These are phyloP conservation scores for Globomyces pollinis-pini DNA, from an alignment of 192 early-diverging fungal genomes.

Conservation along the genomic window DNA sequence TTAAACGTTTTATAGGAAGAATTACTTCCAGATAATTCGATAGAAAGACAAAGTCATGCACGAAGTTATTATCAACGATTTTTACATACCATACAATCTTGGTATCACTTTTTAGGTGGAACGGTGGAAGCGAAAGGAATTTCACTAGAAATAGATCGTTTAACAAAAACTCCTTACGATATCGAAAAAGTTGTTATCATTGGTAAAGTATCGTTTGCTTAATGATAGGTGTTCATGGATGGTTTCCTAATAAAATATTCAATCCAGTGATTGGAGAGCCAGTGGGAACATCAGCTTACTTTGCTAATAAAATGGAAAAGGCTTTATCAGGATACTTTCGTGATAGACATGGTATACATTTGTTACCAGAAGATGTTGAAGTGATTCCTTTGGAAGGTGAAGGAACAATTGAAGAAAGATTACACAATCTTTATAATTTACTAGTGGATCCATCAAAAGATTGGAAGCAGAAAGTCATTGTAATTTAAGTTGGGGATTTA, in stretches of 20 bases:
- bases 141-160: too few relatives aligned
- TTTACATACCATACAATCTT: too few relatives aligned
- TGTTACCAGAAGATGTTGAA: slow-evolving; percentile 43
- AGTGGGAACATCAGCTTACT: slow-evolving; percentile 82
- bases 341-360: slow-evolving; percentile 23
- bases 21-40: too few relatives aligned
- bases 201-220: slow-evolving; percentile 26
- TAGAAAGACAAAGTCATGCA: too few relatives aligned
- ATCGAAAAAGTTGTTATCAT: slow-evolving; percentile 60
- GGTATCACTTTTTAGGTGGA: too few relatives aligned
- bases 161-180: slow-evolving; percentile 30
- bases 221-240: slow-evolving; percentile 66
- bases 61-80: too few relatives aligned
- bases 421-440: slow-evolving; percentile 71
- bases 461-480: slow-evolving; percentile 11
- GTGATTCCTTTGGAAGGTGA: slow-evolving; percentile 84
- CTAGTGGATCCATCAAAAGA: slow-evolving; percentile 38
- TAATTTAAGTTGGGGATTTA: background rate
- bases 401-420: slow-evolving; percentile 83
- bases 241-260: slow-evolving; percentile 69
- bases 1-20: too few relatives aligned
- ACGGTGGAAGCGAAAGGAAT: too few relatives aligned
- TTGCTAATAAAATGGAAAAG: slow-evolving; percentile 80
- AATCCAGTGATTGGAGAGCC: slow-evolving; percentile 76
- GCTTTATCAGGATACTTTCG: slow-evolving; percentile 36